Percentiles rank a stretch among this genome's conserved stretches.
phyloP scores from a whole-genome alignment of 768 basidiomycete species.

The Tephrocybe sp. region DNA sequence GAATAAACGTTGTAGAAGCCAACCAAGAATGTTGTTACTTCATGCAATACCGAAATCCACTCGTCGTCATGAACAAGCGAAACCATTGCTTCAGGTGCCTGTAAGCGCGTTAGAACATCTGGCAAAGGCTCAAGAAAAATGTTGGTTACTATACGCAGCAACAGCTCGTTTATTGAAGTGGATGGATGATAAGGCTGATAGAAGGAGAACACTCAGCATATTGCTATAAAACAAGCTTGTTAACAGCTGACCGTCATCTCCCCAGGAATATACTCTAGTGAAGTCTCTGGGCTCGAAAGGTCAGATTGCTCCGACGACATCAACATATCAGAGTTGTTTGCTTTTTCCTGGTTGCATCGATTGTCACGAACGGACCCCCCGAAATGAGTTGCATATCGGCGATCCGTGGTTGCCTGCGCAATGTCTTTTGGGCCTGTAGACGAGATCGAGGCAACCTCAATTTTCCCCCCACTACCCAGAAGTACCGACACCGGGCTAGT shows the following conservation, averaged over 20 bases:
- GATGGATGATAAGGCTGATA: conserved; percentile 18
- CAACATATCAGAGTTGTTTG: not conserved
- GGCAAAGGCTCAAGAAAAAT: too few relatives aligned
- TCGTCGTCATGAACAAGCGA: conserved; percentile 20
- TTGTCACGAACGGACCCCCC: not conserved
- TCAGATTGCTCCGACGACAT: too few relatives aligned
- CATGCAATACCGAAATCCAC: conserved; percentile 13
- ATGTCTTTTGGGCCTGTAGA: conserved; percentile 8
- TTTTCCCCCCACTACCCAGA: conserved; percentile 3
- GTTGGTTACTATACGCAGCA: conserved; percentile 15
- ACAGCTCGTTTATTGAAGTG: conserved; percentile 14
- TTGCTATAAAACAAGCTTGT: not conserved
- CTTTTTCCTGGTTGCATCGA: not conserved
- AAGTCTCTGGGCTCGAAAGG: too few relatives aligned
- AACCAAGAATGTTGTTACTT: conserved; percentile 6
- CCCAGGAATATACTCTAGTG: too few relatives aligned
- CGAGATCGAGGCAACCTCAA: conserved; percentile 12
- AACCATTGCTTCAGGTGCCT: too few relatives aligned
- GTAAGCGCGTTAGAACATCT: too few relatives aligned
- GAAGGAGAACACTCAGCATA: not conserved
- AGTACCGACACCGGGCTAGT: conserved; percentile 6
- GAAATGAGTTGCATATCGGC: not conserved
- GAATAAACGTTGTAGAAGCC: too few relatives aligned
- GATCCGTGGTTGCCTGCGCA: not conserved
- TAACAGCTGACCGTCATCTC: too few relatives aligned